Evolutionary conservation across 768 basidiomycete species (phyloP).

Genomic region (Hydnum rufescens): DNA sequence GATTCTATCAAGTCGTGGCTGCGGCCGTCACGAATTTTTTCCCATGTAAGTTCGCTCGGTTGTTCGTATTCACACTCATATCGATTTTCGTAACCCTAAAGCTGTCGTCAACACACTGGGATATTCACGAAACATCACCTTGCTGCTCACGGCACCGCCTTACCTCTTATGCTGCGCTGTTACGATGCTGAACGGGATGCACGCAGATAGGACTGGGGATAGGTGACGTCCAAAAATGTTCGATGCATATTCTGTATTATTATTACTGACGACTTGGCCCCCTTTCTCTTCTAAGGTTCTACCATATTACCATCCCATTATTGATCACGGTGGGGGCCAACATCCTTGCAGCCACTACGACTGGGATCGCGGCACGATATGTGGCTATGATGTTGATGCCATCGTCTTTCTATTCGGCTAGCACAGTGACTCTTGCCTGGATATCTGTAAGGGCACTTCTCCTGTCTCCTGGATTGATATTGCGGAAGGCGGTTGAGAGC

Average conservation of each 20-base stretch:
- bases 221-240: background rate
- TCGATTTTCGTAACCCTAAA: background rate
- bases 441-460: background rate
- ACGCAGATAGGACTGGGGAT: background rate
- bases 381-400: background rate
- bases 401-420: background rate
- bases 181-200: background rate
- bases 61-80: too few species aligned
- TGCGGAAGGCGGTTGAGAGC: background rate
- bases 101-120: background rate
- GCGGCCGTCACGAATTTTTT: background rate
- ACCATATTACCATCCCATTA: background rate
- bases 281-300: background rate
- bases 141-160: background rate
- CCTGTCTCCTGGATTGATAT: background rate
- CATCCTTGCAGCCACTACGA: background rate
- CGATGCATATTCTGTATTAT: background rate
- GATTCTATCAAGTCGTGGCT: background rate
- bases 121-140: background rate
- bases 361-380: background rate
- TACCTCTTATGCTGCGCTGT: background rate
- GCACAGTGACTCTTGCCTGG: background rate
- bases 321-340: background rate
- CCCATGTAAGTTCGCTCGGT: background rate
- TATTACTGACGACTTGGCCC: background rate